These are phyloP conservation scores for Neurospora sp. DNA, from an alignment of 2,329 filamentous ascomycete genomes.

Conservation along the genomic window DNA sequence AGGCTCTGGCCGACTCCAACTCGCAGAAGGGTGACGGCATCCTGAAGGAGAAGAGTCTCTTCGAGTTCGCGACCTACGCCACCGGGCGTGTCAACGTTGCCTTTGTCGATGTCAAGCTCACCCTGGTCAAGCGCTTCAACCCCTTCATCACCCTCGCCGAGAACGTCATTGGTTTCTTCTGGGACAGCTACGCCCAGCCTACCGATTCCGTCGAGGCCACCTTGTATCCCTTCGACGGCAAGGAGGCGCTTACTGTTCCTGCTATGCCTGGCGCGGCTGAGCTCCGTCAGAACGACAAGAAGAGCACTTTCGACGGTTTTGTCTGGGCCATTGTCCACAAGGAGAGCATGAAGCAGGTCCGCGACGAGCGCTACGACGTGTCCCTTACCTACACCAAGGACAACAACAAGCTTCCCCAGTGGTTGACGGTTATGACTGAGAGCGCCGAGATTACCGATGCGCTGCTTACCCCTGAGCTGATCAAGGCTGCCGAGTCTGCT, in stretches of 20 bases:
- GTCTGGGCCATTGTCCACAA: conserved; percentile 96
- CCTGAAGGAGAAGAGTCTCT: conserved; percentile 77
- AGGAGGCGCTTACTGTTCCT: conserved; percentile 70
- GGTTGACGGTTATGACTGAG: conserved; percentile 94
- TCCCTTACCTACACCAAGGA: conserved; percentile 92
- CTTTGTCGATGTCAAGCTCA: conserved; percentile 78
- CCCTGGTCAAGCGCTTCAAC: conserved; percentile 79
- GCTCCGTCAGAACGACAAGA: conserved; percentile 44
- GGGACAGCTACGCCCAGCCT: conserved; percentile 64
- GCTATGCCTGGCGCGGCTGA: conserved; percentile 50
- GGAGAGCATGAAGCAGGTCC: conserved; percentile 78
- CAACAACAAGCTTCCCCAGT: conserved; percentile 75
- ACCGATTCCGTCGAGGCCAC: conserved; percentile 66
- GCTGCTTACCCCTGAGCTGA: conserved; percentile 78
- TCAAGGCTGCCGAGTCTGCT: conserved; percentile 66
- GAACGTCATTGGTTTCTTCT: conserved; percentile 60
- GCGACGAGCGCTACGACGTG: conserved; percentile 89
- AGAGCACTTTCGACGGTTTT: conserved; percentile 75
- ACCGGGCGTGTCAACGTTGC: conserved; percentile 89
- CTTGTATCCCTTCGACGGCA: conserved; percentile 85
- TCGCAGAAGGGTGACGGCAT: conserved; percentile 41
- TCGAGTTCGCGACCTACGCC: conserved; percentile 80
- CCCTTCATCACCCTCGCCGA: conserved; percentile 57
- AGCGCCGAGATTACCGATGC: conserved; percentile 87
- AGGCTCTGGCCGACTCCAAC: conserved; percentile 34